Percentiles rank a stretch among this genome's conserved stretches.
Evolutionary conservation across 306 rosid genomes (phyloP).

Genomic region (Adenanthera pavonina): DNA sequence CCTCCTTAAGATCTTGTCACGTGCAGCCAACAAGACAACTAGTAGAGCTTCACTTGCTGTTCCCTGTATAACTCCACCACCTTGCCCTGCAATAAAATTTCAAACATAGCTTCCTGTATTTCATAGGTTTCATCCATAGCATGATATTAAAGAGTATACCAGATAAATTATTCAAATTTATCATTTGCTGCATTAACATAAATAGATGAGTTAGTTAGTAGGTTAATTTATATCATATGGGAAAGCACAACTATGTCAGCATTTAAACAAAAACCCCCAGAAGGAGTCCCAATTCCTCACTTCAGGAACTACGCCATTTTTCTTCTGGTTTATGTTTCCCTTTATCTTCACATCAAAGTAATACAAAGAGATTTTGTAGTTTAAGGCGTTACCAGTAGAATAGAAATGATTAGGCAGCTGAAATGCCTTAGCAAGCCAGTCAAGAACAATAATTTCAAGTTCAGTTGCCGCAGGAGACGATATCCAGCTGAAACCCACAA

Average conservation of each 20-base stretch:
- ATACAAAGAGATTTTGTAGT: slow-evolving; percentile 18
- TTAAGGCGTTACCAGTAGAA: slow-evolving; percentile 64
- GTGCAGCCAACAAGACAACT: slow-evolving; percentile 94
- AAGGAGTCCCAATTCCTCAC: slow-evolving; percentile 9
- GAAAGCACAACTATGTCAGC: not conserved
- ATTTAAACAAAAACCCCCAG: not conserved
- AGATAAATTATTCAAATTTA: not conserved
- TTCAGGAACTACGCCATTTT: slow-evolving; percentile 12
- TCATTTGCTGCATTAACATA: not conserved
- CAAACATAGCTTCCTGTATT: slow-evolving; percentile 32
- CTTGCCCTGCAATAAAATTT: slow-evolving; percentile 66
- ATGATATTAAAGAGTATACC: slow-evolving; percentile 17
- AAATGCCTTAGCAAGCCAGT: slow-evolving; percentile 90
- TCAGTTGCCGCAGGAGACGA: slow-evolving; percentile 98
- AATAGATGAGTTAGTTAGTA: not conserved
- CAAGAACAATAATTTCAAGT: slow-evolving; percentile 84
- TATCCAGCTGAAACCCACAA: slow-evolving; percentile 96
- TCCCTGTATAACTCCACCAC: slow-evolving; percentile 98
- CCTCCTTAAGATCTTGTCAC: slow-evolving; percentile 65
- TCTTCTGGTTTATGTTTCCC: not conserved
- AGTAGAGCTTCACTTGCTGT: slow-evolving; percentile 96
- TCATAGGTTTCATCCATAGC: slow-evolving; percentile 14
- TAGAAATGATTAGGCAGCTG: slow-evolving; percentile 66
- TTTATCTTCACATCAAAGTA: not conserved
- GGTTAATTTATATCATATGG: not conserved